These are phyloP conservation scores for barley (Hordeum vulgare) DNA, from an alignment of 176 grass and related monocot genomes.

Conservation along the genomic window DNA sequence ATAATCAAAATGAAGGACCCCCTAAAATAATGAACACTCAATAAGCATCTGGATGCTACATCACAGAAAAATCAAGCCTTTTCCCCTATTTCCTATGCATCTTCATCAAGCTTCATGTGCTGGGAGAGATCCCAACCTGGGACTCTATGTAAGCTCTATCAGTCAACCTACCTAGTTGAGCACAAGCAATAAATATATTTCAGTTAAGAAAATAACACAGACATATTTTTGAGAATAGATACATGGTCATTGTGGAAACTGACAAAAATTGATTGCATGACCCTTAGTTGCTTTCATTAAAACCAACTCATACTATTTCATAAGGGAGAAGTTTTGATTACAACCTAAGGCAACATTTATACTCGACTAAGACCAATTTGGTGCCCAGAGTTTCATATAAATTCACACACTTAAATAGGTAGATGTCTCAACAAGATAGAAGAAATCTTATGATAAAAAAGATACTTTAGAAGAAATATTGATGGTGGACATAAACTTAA, in stretches of 20 bases:
- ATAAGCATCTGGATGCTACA: no score
- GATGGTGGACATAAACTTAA: neutral
- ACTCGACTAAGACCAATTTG: neutral
- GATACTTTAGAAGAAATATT: neutral
- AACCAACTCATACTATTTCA: constrained; percentile 1
- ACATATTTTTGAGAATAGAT: no score
- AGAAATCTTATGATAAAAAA: neutral
- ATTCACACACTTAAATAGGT: neutral
- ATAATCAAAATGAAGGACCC: no score
- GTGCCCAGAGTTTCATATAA: neutral
- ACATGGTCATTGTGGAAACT: neutral
- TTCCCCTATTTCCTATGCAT: no score
- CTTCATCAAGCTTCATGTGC: no score
- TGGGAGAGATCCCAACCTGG: no score
- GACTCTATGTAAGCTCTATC: no score
- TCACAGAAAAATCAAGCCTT: no score
- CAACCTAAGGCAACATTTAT: neutral
- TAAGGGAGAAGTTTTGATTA: neutral
- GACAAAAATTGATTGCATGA: neutral
- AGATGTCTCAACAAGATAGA: neutral
- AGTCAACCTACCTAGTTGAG: no score
- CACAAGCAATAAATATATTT: no score
- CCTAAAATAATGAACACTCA: no score
- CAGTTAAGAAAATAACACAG: no score
- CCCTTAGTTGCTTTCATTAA: neutral